Evolutionary conservation across 371 early-diverging fungal species (phyloP).

Genomic region (Rhizopus delemar): DNA sequence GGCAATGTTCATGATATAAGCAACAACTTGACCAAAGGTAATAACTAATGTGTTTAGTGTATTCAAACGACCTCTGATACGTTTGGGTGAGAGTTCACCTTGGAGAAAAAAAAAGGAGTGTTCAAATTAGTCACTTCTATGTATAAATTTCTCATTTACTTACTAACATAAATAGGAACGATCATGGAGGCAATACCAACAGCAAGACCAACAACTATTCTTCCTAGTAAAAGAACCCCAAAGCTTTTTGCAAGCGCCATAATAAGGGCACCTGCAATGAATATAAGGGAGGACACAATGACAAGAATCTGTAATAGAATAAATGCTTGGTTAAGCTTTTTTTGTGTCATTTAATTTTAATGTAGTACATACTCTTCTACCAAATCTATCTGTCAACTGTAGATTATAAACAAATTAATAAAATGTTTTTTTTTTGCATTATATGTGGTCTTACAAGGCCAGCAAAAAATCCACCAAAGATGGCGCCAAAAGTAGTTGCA

Average conservation of each 20-base stretch:
- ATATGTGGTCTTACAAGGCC: constrained; percentile 42
- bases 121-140: background rate
- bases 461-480: constrained; percentile 62
- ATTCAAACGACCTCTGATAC: constrained; percentile 53
- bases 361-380: constrained; percentile 41
- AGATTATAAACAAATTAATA: constrained; percentile 3
- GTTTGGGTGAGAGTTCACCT: constrained; percentile 36
- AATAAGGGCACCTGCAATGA: constrained; percentile 67
- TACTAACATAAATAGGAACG: constrained; percentile 83
- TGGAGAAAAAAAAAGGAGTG: background rate
- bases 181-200: constrained; percentile 81
- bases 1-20: constrained; percentile 52
- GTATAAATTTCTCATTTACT: constrained; percentile 8
- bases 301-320: constrained; percentile 54
- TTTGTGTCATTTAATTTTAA: constrained; percentile 1
- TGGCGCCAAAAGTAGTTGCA: constrained; percentile 69
- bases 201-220: constrained; percentile 78
- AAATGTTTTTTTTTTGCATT: background rate
- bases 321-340: background rate
- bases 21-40: constrained; percentile 56
- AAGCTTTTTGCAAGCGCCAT: constrained; percentile 59
- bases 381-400: constrained; percentile 40
- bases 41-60: constrained; percentile 54
- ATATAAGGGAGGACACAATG: constrained; percentile 63
- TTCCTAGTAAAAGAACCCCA: constrained; percentile 64